Conservation (phyloP, 2,329 filamentous ascomycete genomes). For the Colletotrichum musae region DNA sequence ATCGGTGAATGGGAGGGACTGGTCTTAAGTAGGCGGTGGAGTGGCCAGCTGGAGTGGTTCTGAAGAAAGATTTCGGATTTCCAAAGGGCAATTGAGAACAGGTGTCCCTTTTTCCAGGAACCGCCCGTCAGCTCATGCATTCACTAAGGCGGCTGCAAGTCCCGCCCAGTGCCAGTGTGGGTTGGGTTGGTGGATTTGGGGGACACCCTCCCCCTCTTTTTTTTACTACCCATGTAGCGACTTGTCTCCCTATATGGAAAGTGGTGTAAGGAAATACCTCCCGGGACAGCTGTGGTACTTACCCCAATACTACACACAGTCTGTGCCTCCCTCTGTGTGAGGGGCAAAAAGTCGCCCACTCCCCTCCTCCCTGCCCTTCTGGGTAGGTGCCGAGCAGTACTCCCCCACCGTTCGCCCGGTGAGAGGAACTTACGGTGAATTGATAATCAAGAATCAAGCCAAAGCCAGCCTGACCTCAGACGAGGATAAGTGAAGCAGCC, state of each 20-base stretch:
- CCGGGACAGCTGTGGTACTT: conserved; percentile 15
- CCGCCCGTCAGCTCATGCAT: conserved; percentile 38
- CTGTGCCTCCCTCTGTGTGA: conserved; percentile 29
- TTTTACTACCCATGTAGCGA: not conserved
- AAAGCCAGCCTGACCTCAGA: conserved; percentile 8
- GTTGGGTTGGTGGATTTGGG: conserved; percentile 19
- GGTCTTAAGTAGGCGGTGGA: conserved; percentile 36
- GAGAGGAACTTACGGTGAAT: conserved; percentile 29
- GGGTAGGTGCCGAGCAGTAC: not conserved
- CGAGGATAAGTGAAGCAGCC: not conserved
- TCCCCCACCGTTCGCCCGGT: conserved; percentile 22
- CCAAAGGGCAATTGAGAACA: conserved; percentile 42
- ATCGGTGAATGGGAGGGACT: conserved; percentile 20
- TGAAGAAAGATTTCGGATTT: conserved; percentile 38
- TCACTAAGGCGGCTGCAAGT: conserved; percentile 37
- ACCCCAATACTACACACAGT: conserved; percentile 34
- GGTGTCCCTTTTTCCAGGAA: conserved; percentile 42
- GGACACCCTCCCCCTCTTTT: conserved; percentile 7
- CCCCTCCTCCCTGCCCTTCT: conserved; percentile 22
- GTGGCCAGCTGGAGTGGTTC: conserved; percentile 22
- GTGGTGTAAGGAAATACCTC: not conserved
- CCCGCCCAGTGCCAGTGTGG: conserved; percentile 21
- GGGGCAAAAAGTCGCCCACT: conserved; percentile 38
- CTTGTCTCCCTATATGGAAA: not conserved
- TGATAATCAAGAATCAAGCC: conserved; percentile 41